Base-by-base conservation (phyloP, 805 yeast species). In the Jamesozyma gamospora region DNA sequence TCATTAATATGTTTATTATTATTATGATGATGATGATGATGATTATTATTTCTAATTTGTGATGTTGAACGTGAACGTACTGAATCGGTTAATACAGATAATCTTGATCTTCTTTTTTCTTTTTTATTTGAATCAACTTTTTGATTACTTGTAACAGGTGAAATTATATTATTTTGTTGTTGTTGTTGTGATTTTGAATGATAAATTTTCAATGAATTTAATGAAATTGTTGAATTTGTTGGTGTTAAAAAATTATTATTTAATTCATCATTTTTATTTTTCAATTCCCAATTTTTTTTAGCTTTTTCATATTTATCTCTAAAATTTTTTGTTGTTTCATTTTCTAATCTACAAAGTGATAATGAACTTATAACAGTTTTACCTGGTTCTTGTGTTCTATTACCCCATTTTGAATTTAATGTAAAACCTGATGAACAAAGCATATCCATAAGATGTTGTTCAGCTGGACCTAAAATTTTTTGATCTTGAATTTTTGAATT, bases 401-500 rank as follows among this genome's bases (percentile, higher is more conserved):
- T 79, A 4, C 95, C 96, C 98, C 98, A 92, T 13, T 60, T 51
- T 25, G 82, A 85, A 16, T 67, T 67, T 11, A 71, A 62, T 3
- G 66, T 60, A 48, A 87, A 84, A 1, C 98, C 98, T 0, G 94
- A 80, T 0, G 90, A 71, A 52, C 96, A 87, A 40, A 92, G 71
- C 98, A 92, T 92, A 46, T 87, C 96, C 64, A 85, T 73, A 34
- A 92, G 69, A 60, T 90, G 97, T 60, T 83, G 90, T 60, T 92
- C 98, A 1, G 98, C 97, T 13, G 95, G 80, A 7, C 87, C 88
- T 44, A 82, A 60, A 28, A 65, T 66, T 48, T 74, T 77, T 2
- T 69, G 70, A 1, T 69, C 64, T n/a, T 31, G 32, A 1, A 87
- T 92, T 16, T 34, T 36, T 4, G 30, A 29, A 19, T 34, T 24